Percentiles rank a stretch among this genome's conserved stretches.
phyloP scores from a whole-genome alignment of 768 basidiomycete genomes.

The Pisolithus albus region DNA sequence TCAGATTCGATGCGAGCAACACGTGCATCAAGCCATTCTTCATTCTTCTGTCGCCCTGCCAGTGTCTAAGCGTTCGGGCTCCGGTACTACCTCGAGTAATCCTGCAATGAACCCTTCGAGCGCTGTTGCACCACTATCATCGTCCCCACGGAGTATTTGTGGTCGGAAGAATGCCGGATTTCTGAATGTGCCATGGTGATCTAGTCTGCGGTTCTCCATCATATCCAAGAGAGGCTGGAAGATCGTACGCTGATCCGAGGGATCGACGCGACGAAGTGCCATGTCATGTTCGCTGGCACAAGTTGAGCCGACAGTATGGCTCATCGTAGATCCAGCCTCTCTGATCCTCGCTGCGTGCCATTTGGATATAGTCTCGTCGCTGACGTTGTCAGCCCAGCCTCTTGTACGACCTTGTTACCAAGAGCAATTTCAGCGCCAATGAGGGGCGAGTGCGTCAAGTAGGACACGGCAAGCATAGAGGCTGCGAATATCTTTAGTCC shows the following conservation, averaged over 20 bases:
- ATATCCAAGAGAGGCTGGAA: slow-evolving; percentile 64
- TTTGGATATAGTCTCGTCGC: slow-evolving; percentile 47
- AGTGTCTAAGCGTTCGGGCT: slow-evolving; percentile 38
- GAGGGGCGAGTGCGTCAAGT: slow-evolving; percentile 72
- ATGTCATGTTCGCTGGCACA: slow-evolving; percentile 58
- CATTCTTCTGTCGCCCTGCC: slow-evolving; percentile 47
- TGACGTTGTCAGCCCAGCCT: slow-evolving; percentile 61
- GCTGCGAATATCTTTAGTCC: slow-evolving; percentile 29
- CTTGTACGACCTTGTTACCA: slow-evolving; percentile 39
- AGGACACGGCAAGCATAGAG: slow-evolving; percentile 75
- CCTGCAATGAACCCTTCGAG: slow-evolving; percentile 38
- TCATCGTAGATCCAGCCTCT: slow-evolving; percentile 53
- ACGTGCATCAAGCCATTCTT: slow-evolving; percentile 61
- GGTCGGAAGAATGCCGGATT: slow-evolving; percentile 58
- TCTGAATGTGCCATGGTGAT: slow-evolving; percentile 87
- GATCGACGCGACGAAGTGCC: slow-evolving; percentile 54
- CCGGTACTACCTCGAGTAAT: slow-evolving; percentile 43
- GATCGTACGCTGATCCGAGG: slow-evolving; percentile 53
- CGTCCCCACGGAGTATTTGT: slow-evolving; percentile 17
- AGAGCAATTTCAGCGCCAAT: slow-evolving; percentile 73
- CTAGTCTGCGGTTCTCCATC: slow-evolving; percentile 68
- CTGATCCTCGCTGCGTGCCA: slow-evolving; percentile 58
- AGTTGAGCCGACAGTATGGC: slow-evolving; percentile 49
- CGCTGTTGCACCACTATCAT: slow-evolving; percentile 4
- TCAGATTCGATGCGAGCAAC: slow-evolving; percentile 52